Base-by-base conservation (phyloP, 208 protist species). In the Endotrypanum monterogeii region DNA sequence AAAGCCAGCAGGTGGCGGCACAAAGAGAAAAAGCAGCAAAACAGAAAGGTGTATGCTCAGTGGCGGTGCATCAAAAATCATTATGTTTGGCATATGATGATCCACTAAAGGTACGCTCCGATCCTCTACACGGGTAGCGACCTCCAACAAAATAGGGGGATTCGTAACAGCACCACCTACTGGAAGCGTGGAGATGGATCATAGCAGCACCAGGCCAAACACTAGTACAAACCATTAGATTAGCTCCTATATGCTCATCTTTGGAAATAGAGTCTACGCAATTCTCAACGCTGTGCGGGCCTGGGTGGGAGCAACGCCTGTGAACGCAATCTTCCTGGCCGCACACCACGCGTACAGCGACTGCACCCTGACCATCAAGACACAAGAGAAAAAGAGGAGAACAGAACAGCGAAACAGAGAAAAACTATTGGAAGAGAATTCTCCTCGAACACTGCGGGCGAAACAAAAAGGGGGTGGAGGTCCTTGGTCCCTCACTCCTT, bases 331-430 rank as follows among this genome's bases (percentile, higher is more conserved):
- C 58, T 11, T 23, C 58, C 32, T 9, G 32, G 32, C 7, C 28
- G 28, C 2, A 30, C 58, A 62, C 30, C 32, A 65, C 32, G 37
- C 58, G 12, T 46, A 41, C 58, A 46, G 35, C 23, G 7, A 65
- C 28, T 65, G 20, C 32, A 30, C 20, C 30, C 35, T 44, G 25
- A 46, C 20, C 37, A 25, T 46, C 12, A 65, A 9, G 37, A 14
- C 62, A 11, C 18, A 12, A 20, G 48, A 52, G 63, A 30, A 28
- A 46, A 35, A n/a, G 25, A 7, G 35, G 37, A 3, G 9, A 23
- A 32, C 39, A 7, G 32, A 25, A 81, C 32, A 58, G 69, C 16
- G 55, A 46, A 44, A 70, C 39, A 74, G 25, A 70, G 61, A 57
- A 28, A 28, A 2, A 37, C 32, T 56, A 14, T 46, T 14, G n/a